Percentiles rank a stretch among this genome's conserved stretches.
Evolutionary conservation across 805 yeast species (phyloP).

Genomic region (Kregervanrija pseudodelftensis): DNA sequence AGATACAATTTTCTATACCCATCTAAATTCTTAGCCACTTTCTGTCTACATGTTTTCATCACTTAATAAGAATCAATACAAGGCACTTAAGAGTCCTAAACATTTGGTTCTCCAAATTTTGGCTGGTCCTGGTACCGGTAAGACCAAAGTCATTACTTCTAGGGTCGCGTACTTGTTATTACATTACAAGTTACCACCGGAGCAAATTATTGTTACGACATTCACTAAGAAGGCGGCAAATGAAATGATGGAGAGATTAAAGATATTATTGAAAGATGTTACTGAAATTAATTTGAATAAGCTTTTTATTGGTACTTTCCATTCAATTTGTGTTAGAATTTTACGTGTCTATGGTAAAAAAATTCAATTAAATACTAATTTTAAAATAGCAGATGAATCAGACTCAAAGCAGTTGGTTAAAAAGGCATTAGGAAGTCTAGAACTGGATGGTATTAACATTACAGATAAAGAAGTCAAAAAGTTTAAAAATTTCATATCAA

Average conservation of each 20-base stretch:
- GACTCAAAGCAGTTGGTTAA: constrained; percentile 46
- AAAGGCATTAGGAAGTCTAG: constrained; percentile 8
- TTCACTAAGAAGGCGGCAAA: constrained; percentile 90
- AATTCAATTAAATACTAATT: constrained; percentile 35
- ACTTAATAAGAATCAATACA: constrained; percentile 34
- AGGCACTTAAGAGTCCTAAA: constrained; percentile 37
- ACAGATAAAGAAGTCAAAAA: constrained; percentile 34
- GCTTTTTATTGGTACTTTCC: constrained; percentile 82
- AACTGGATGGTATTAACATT: constrained; percentile 5
- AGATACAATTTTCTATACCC: too few relatives aligned
- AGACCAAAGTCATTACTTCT: constrained; percentile 75
- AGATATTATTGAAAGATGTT: constrained; percentile 23
- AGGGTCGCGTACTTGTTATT: constrained; percentile 67
- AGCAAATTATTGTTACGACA: constrained; percentile 72
- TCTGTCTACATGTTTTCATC: constrained; percentile 4
- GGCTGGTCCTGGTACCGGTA: constrained; percentile 65
- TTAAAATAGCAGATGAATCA: constrained; percentile 57
- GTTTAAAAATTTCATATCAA: constrained; percentile 42
- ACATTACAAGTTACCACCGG: constrained; percentile 47
- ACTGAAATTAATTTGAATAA: constrained; percentile 30
- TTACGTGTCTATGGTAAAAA: constrained; percentile 47
- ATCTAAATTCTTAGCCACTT: too few relatives aligned
- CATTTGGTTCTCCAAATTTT: constrained; percentile 39
- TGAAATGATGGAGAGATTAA: constrained; percentile 69
- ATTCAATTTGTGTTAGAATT: constrained; percentile 65